Evolutionary conservation across 768 basidiomycete genomes (phyloP).

Genomic region (Psilocybe cubensis): DNA sequence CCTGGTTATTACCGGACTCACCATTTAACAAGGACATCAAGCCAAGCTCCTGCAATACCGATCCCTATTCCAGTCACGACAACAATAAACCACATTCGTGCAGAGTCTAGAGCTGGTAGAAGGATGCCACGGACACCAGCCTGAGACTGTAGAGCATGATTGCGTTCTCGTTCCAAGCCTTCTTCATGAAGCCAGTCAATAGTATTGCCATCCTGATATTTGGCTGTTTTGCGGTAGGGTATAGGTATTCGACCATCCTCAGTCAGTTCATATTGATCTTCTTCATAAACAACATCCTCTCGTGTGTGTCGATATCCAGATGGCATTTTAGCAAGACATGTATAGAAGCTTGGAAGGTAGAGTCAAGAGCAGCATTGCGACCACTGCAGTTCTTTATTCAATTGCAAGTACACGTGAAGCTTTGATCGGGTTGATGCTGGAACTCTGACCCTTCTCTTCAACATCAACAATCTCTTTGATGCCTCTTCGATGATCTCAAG

Average conservation of each 20-base stretch:
- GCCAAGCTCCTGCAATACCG: constrained; percentile 69
- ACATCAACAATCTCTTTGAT: background rate
- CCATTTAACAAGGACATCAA: constrained; percentile 79
- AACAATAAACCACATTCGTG: constrained; percentile 69
- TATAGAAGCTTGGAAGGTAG: background rate
- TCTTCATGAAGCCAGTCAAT: constrained; percentile 77
- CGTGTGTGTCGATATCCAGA: constrained; percentile 25
- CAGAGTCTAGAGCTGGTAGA: constrained; percentile 57
- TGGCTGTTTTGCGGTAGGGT: constrained; percentile 31
- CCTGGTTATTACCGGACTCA: constrained; percentile 29
- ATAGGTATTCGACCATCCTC: constrained; percentile 43
- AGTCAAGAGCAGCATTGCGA: background rate
- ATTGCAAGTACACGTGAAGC: background rate
- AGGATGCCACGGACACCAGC: constrained; percentile 60
- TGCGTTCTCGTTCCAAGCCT: constrained; percentile 60
- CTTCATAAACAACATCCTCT: constrained; percentile 32
- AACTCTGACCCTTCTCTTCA: background rate
- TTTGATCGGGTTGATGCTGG: background rate
- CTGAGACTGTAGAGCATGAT: constrained; percentile 50
- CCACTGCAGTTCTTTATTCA: background rate
- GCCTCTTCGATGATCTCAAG: background rate
- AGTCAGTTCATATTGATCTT: constrained; percentile 49
- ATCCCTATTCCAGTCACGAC: constrained; percentile 68
- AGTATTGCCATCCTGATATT: constrained; percentile 62
- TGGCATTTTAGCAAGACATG: constrained; percentile 29